Evolutionary conservation across 176 grass and related monocot genomes (phyloP).

Genomic region (Alopecurus myosuroides): DNA sequence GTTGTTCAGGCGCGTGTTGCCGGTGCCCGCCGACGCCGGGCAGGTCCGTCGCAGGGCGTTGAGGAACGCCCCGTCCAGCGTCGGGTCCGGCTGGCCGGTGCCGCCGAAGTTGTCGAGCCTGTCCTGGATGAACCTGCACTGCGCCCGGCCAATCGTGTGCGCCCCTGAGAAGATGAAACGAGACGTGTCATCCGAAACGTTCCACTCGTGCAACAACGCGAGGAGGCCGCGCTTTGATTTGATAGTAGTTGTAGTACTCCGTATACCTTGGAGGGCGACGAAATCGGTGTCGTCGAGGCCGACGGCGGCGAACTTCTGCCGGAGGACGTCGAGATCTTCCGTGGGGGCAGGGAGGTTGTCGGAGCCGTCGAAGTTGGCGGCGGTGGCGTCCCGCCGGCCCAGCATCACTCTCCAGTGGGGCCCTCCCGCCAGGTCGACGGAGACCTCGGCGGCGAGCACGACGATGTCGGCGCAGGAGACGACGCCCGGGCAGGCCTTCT

Average conservation of each 20-base stretch:
- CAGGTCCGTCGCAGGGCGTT: conserved; percentile 29
- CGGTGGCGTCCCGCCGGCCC: conserved; percentile 45
- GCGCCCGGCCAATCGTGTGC: conserved; percentile 73
- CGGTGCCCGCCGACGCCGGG: conserved; percentile 22
- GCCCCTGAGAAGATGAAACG: conserved; percentile 29
- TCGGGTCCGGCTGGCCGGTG: conserved; percentile 43
- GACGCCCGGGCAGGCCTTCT: conserved; percentile 46
- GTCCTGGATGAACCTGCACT: conserved; percentile 39
- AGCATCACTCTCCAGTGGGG: conserved; percentile 57
- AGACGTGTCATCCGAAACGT: too few species aligned
- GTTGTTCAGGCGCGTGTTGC: conserved; percentile 24
- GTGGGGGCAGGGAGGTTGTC: conserved; percentile 38
- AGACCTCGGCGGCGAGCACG: conserved; percentile 75
- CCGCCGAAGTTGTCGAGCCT: conserved; percentile 59
- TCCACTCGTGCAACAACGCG: neutral
- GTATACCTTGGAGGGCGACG: conserved; percentile 57
- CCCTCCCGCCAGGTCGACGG: conserved; percentile 61
- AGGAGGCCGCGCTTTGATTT: neutral
- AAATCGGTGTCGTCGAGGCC: conserved; percentile 64
- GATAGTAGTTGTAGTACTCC: neutral
- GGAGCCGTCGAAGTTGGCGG: conserved; percentile 44
- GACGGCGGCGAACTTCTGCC: conserved; percentile 48
- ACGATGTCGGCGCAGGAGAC: conserved; percentile 88
- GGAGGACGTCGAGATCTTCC: conserved; percentile 23
- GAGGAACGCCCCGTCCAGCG: conserved; percentile 40